Base-by-base conservation (phyloP, 1,284 basidiomycete species). In the Microbotryomycetes sp. region DNA sequence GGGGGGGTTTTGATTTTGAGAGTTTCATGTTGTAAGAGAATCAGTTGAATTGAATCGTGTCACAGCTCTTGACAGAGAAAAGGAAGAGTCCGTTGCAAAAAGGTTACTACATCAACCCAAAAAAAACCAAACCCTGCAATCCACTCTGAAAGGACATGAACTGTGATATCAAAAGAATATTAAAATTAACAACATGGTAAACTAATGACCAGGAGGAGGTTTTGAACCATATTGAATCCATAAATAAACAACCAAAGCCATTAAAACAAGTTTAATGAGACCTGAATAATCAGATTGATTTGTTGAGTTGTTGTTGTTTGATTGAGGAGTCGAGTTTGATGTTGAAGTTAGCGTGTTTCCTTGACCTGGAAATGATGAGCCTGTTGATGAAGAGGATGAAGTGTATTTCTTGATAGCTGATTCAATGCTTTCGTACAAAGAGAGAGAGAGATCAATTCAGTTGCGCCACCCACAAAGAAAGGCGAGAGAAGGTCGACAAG, bases 351-450 rank as follows among this genome's bases (percentile, higher is more conserved):
- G 59, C 5, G 59, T 62, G 4, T 67, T 54, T 2, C 65, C 62
- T 22, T 54, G 54, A 0, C 65, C 65, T 0, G 65, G 65, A 62
- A 64, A 67, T 0, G 60, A 2, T 2, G 53, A 53, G 26, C 49
- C 47, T 1, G 9, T 26, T 9, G 14, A 52, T 5, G 26, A 5
- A 12, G 7, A 12, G 22, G 12, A 4, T 25, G n/a, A 26, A 47
- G 54, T 26, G 46, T 57, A 53, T 23, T 67, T 60, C 50, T 58
- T 59, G 54, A 67, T 58, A 25, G 56, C 57, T 2, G 65, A 56
- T 49, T 67, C 65, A 29, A 67, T 29, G 4, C 62, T 64, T 5
- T 14, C 16, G 6, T 3, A 12, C 5, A 12, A 6, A 19, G n/a
- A 16, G 32, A 23, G 7, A 32, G 15, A 30, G 56, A 26, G 3